Conservation (phyloP, 164 flowering plant genomes). For the Berberis thunbergii region DNA sequence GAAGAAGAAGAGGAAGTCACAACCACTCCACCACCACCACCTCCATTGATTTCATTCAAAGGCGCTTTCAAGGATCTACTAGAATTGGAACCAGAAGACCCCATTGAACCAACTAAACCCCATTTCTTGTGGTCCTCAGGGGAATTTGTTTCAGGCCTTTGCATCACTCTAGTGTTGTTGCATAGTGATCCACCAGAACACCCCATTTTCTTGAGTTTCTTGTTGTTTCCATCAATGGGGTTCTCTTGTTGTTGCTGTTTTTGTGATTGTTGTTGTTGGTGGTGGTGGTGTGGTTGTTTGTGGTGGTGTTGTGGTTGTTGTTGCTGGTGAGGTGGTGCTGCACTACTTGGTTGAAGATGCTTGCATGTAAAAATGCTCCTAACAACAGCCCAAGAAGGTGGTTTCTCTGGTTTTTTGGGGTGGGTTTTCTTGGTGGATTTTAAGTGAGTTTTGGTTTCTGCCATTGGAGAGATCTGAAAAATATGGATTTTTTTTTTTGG, state of each 20-base stretch:
- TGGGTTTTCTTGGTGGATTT: neutral
- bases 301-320: too few species aligned
- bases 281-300: too few species aligned
- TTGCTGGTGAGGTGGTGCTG: too few species aligned
- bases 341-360: constrained; percentile 21
- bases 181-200: constrained; percentile 73
- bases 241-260: constrained; percentile 8
- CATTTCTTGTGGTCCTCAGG: constrained; percentile 41
- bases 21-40: too few species aligned
- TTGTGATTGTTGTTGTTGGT: neutral
- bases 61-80: constrained; percentile 45
- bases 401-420: neutral
- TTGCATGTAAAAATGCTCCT: constrained; percentile 59
- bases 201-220: constrained; percentile 52
- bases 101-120: constrained; percentile 20
- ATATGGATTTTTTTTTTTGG: neutral
- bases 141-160: constrained; percentile 49
- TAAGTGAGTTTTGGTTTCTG: neutral
- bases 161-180: constrained; percentile 68
- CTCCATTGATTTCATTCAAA: constrained; percentile 27
- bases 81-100: constrained; percentile 15
- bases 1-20: too few species aligned
- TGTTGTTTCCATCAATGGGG: constrained; percentile 20
- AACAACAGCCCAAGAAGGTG: constrained; percentile 62
- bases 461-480: constrained; percentile 1